Percentiles rank a stretch among this genome's conserved stretches.
Conservation (phyloP, 108 stramenopile genomes). For the Poteriospumella lacustris region DNA sequence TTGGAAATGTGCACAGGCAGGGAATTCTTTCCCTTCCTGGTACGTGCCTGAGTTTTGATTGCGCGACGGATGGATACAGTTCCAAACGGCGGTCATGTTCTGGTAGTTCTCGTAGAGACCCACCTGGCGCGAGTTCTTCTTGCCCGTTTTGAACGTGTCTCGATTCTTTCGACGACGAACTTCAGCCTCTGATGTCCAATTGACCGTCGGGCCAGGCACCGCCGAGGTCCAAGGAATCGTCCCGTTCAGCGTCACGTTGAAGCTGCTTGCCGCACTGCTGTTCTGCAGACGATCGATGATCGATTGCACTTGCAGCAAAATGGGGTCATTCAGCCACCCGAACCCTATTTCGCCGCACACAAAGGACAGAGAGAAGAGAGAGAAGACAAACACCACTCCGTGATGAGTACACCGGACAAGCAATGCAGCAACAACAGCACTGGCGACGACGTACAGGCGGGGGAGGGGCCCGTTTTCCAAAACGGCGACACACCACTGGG, state of each 20-base stretch:
- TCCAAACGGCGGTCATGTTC: constrained; percentile 13
- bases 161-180: not conserved
- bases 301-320: not conserved
- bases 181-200: constrained; percentile 11
- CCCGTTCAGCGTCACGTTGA: not conserved
- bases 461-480: not conserved
- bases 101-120: not conserved
- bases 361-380: too few species aligned
- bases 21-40: not conserved
- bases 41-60: not conserved
- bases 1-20: constrained; percentile 28
- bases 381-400: too few species aligned
- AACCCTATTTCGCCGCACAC: not conserved
- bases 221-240: constrained; percentile 16
- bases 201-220: constrained; percentile 5
- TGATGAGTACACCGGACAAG: too few species aligned
- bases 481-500: constrained; percentile 18
- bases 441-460: constrained; percentile 1
- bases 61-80: not conserved
- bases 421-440: too few species aligned
- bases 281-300: not conserved
- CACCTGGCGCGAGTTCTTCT: constrained; percentile 18
- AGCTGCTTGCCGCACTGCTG: too few species aligned
- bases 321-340: constrained; percentile 27
- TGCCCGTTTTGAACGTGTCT: constrained; percentile 18